Evolutionary conservation across 1,284 basidiomycete species (phyloP).

Genomic region (Megacollybia platyphylla): DNA sequence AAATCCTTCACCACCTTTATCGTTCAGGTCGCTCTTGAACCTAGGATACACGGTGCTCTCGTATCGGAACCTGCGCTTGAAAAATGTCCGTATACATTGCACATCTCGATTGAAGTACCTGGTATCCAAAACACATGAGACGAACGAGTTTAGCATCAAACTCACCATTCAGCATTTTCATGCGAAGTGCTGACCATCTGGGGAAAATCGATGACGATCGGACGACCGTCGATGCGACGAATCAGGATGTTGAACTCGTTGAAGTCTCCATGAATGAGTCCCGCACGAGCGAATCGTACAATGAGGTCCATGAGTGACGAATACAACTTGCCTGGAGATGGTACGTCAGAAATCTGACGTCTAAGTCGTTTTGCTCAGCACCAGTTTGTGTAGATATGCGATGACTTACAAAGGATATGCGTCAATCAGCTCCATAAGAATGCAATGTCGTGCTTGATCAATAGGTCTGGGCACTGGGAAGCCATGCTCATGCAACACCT

Average conservation of each 20-base stretch:
- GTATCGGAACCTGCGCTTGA: conserved; percentile 85
- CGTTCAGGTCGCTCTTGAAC: conserved; percentile 55
- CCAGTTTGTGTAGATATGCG: neutral
- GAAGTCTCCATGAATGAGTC: conserved; percentile 97
- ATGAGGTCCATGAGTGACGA: conserved; percentile 92
- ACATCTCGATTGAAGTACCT: conserved; percentile 99
- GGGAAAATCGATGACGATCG: conserved; percentile 96
- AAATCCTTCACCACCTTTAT: conserved; percentile 40
- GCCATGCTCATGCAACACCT: conserved; percentile 88
- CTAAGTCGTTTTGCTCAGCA: conserved; percentile 23
- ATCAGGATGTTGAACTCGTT: conserved; percentile 99
- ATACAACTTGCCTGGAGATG: conserved; percentile 83
- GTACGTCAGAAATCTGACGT: conserved; percentile 79
- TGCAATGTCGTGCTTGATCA: conserved; percentile 89
- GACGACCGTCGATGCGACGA: conserved; percentile 66
- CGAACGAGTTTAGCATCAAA: neutral
- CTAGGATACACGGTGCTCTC: conserved; percentile 83
- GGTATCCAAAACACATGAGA: conserved; percentile 5
- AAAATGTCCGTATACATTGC: conserved; percentile 91
- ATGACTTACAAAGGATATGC: conserved; percentile 79
- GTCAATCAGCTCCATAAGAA: conserved; percentile 94
- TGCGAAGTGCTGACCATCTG: conserved; percentile 99
- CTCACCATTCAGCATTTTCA: conserved; percentile 92
- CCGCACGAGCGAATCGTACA: conserved; percentile 85
- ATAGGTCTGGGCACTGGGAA: conserved; percentile 93